These are phyloP conservation scores for Myrica gale DNA, from an alignment of 306 rosid species.

Conservation along the genomic window DNA sequence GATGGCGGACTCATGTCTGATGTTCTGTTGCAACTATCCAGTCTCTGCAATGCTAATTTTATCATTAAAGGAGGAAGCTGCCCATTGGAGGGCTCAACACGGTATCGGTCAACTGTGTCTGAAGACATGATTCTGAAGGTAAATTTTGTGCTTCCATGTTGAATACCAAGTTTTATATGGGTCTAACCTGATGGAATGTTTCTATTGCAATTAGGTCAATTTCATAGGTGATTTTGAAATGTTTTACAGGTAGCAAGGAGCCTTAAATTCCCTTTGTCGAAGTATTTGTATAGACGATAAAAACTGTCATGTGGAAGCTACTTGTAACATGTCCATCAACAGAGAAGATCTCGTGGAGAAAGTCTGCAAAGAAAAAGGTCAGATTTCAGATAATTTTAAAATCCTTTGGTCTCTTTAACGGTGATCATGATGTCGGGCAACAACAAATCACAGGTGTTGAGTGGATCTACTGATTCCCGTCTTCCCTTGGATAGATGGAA, in stretches of 20 bases:
- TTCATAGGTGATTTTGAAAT: not conserved
- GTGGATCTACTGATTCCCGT: slow-evolving; percentile 12
- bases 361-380: not conserved
- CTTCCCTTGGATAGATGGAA: slow-evolving; percentile 4
- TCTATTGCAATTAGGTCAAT: not conserved
- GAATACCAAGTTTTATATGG: not conserved
- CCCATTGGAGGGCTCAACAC: slow-evolving; percentile 78
- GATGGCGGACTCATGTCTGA: slow-evolving; percentile 68
- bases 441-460: slow-evolving; percentile 19
- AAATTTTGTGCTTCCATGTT: not conserved
- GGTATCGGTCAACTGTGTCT: slow-evolving; percentile 60
- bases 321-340: slow-evolving; percentile 20
- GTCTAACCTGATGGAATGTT: not conserved
- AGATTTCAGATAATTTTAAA: not conserved
- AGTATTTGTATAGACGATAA: slow-evolving; percentile 73
- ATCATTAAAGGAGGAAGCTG: slow-evolving; percentile 83
- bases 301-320: slow-evolving; percentile 14
- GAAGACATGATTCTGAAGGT: slow-evolving; percentile 47
- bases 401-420: slow-evolving; percentile 1
- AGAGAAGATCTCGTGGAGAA: slow-evolving; percentile 8
- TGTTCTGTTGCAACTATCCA: slow-evolving; percentile 77
- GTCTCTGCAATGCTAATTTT: slow-evolving; percentile 85
- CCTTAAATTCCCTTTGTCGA: slow-evolving; percentile 81
- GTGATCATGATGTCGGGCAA: not conserved
- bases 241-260: slow-evolving; percentile 87